Evolutionary conservation across 2,329 filamentous ascomycete genomes (phyloP).

Genomic region (Penicillium sp.): DNA sequence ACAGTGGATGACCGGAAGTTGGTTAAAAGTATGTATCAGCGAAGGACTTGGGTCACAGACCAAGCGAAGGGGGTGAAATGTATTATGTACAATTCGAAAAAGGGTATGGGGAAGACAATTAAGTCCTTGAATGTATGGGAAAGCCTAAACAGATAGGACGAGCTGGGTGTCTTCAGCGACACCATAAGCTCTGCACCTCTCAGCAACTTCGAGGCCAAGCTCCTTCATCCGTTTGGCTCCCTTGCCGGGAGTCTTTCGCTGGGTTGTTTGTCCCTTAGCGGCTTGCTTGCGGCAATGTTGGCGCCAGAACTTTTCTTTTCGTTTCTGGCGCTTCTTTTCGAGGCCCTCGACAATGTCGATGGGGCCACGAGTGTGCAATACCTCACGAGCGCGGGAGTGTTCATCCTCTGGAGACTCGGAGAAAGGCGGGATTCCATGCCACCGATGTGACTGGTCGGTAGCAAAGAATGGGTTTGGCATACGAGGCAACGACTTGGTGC

Average conservation of each 20-base stretch:
- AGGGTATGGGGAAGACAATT: constrained; percentile 20
- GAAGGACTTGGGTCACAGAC: constrained; percentile 26
- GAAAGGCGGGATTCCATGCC: constrained; percentile 35
- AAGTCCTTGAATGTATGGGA: constrained; percentile 15
- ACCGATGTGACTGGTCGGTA: constrained; percentile 31
- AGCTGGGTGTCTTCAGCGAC: constrained; percentile 56
- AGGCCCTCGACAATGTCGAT: constrained; percentile 97
- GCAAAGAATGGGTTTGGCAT: constrained; percentile 68
- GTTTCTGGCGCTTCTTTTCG: constrained; percentile 88
- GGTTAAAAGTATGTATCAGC: constrained; percentile 26
- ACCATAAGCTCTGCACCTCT: constrained; percentile 70
- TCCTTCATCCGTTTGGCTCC: constrained; percentile 93
- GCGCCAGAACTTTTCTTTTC: constrained; percentile 87
- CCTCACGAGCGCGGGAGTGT: constrained; percentile 43
- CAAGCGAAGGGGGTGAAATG: constrained; percentile 8
- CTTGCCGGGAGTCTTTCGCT: constrained; percentile 71
- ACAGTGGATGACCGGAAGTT: constrained; percentile 27
- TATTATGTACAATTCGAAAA: constrained; percentile 24
- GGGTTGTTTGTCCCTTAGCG: constrained; percentile 64
- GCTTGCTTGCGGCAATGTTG: constrained; percentile 79
- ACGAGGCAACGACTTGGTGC: constrained; percentile 84
- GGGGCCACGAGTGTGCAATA: constrained; percentile 76
- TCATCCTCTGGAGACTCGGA: constrained; percentile 38
- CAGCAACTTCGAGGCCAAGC: constrained; percentile 83
- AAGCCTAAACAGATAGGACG: constrained; percentile 66